Conservation (phyloP, 352 stramenopile genomes). For the Aphanomyces invadans region DNA sequence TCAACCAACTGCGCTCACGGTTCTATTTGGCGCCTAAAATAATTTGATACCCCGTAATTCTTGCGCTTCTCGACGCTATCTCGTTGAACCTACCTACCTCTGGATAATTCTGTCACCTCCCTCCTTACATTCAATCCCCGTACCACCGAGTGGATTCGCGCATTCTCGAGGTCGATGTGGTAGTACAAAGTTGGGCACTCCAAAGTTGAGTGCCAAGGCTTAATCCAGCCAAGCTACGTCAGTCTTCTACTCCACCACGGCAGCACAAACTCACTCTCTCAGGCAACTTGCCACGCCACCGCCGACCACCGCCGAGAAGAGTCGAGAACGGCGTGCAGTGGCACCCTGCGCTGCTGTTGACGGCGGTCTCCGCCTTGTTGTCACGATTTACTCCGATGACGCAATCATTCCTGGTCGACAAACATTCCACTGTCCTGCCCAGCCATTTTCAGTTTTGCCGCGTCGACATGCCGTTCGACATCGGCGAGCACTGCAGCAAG, state of each 20-base stretch:
- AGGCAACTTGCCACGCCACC: not conserved
- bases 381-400: not conserved
- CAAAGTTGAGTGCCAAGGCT: no score
- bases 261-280: no score
- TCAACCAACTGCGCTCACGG: not conserved
- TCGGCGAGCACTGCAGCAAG: slow-evolving; percentile 62
- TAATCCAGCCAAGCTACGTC: no score
- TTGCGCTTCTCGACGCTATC: no score
- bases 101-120: no score
- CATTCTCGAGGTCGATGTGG: no score
- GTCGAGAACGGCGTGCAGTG: not conserved
- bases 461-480: slow-evolving; percentile 39
- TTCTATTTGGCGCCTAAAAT: not conserved
- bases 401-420: not conserved
- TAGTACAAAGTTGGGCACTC: no score
- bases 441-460: slow-evolving; percentile 2
- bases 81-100: no score
- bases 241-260: no score
- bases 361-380: not conserved
- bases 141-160: no score
- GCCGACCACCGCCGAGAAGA: not conserved
- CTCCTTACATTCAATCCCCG: no score
- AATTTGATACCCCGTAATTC: not conserved
- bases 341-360: no score
- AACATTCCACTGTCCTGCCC: not conserved